Evolutionary conservation across 805 yeast genomes (phyloP), one percentile per base, ranked within the genome.

Genomic region (Danielia reshetovae): DNA sequence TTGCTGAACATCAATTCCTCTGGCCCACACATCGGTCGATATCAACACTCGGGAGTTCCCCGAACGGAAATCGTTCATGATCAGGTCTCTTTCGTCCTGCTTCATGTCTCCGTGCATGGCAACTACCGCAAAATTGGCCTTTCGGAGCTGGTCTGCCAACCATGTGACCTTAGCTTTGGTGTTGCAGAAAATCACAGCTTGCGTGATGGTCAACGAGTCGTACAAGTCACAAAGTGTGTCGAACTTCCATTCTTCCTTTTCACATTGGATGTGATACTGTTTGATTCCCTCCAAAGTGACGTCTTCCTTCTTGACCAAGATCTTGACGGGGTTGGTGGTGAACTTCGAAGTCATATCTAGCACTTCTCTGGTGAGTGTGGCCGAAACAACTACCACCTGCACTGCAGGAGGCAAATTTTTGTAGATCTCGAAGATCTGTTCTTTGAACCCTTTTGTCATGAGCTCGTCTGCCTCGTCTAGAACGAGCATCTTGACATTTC

Each of bases 1-100:
- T 60, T 90, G 97, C 71, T 90, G 98, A 42, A 90, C 97, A 66
- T 90, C 98, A 48, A 90, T 93, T 59, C 98, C 98, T 67, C 98
- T 77, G 32, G 98, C 98, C 82, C 90, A 85, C 54, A 93, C 84
- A 66, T 93, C 98, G 27, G 98, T 93, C 49, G 97, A 83, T 58
- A 93, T 93, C 60, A 93, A 72, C 32, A 93, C 90, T 60, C 98
- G 78, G 35, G 96, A 85, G 48, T 84, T 78, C 40, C 98, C 98
- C 40, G 83, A 72, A 63, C 98, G 76, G 78, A 93, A 93, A 63
- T 89, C 97, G 60, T 79, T 79, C 98, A 93, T 93, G 52, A 93
- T 85, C 52, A 77, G 70, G 65, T 93, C 97, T 68, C 98, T 77
- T 60, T 90, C 96, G 54, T 81, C 82, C 68, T 93, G 98, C 54